These are phyloP conservation scores for Lenwebbia sp. DNA, from an alignment of 345 rosid species.

Conservation along the genomic window DNA sequence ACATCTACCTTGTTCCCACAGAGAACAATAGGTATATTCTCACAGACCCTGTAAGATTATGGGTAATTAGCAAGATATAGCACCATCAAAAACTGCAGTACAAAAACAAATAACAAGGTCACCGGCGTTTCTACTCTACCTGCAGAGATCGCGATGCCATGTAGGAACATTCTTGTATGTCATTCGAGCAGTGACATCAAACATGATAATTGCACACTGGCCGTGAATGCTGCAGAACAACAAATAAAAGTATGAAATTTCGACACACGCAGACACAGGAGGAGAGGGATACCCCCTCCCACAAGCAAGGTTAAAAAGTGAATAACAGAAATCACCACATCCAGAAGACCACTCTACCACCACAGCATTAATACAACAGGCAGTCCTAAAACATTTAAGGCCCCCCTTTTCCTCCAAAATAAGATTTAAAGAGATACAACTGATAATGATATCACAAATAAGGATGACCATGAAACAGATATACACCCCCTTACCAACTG, in stretches of 20 bases:
- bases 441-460: neutral
- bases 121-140: conserved; percentile 12
- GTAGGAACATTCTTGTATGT: conserved; percentile 99
- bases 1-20: conserved; percentile 96
- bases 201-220: conserved; percentile 96
- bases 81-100: neutral
- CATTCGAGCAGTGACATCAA: conserved; percentile 91
- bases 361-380: neutral
- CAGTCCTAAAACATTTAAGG: neutral
- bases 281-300: neutral
- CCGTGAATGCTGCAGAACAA: conserved; percentile 78
- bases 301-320: neutral
- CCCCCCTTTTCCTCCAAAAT: neutral
- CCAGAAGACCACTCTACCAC: neutral
- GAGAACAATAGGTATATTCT: conserved; percentile 82
- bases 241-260: neutral
- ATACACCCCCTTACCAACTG: neutral
- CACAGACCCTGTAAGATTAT: conserved; percentile 52
- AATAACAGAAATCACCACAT: neutral
- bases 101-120: neutral
- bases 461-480: neutral
- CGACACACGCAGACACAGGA: neutral
- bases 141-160: conserved; percentile 95
- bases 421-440: neutral
- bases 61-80: neutral